Evolutionary conservation across 805 yeast species (phyloP).

Genomic region (Hemisphaericaspora nanyangensis): DNA sequence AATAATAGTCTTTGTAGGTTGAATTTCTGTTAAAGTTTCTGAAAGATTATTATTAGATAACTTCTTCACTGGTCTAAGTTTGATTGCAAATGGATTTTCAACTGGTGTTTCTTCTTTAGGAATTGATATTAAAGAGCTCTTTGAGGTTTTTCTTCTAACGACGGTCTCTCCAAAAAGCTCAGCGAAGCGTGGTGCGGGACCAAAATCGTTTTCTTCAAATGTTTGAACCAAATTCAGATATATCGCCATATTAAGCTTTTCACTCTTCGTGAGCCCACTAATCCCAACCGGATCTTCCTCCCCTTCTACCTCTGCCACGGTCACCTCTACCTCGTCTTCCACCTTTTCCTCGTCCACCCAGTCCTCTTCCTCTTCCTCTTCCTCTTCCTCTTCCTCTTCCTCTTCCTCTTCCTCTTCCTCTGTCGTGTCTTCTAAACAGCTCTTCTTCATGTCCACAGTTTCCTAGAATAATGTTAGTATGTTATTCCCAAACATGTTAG

Average conservation of each 20-base stretch:
- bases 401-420: slow-evolving; percentile 1
- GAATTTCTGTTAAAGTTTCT: slow-evolving; percentile 27
- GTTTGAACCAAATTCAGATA: no score
- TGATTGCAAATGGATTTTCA: slow-evolving; percentile 19
- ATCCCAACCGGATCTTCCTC: background rate
- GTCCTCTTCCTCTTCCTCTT: background rate
- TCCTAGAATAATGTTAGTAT: background rate
- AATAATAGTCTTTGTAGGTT: slow-evolving; percentile 32
- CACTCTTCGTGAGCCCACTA: no score
- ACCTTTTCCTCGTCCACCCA: slow-evolving; percentile 3
- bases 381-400: slow-evolving; percentile 4
- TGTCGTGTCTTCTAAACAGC: background rate
- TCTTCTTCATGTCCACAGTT: background rate
- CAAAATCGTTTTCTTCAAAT: no score
- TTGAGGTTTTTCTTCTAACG: no score
- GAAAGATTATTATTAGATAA: slow-evolving; percentile 18
- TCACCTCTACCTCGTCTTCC: slow-evolving; percentile 2
- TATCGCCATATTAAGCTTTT: no score
- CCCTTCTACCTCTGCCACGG: slow-evolving; percentile 1
- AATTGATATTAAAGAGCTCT: background rate
- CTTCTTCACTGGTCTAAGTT: slow-evolving; percentile 21
- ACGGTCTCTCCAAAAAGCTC: no score
- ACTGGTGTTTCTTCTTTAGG: background rate
- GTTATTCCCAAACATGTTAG: background rate
- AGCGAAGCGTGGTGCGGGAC: no score